A percentile compares a stretch with the other conserved stretches of the same genome.
Evolutionary conservation across 2,329 filamentous ascomycete genomes (phyloP).

Genomic region (Cercospora sp.): DNA sequence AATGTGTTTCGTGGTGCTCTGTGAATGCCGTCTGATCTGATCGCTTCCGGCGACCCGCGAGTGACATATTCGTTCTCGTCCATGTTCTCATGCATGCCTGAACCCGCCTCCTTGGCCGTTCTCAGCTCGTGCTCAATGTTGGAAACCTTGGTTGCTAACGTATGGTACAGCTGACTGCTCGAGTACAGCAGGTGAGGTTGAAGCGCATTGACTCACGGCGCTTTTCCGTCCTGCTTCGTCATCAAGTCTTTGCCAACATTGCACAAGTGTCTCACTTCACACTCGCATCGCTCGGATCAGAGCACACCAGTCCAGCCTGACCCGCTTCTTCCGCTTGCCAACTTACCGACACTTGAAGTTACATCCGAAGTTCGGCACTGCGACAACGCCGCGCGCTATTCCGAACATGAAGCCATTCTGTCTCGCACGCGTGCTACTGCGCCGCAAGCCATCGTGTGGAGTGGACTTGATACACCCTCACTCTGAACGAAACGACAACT

Average conservation of each 20-base stretch:
- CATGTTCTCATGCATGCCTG: no score
- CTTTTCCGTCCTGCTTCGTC: not conserved
- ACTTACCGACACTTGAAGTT: not conserved
- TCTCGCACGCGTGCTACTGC: not conserved
- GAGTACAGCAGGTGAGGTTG: not conserved
- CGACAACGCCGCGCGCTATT: not conserved
- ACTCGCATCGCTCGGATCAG: not conserved
- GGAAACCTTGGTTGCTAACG: not conserved
- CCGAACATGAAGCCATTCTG: not conserved
- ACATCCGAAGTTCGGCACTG: not conserved
- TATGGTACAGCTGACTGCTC: not conserved
- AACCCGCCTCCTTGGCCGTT: not conserved
- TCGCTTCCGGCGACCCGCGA: not conserved
- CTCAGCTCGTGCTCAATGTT: not conserved
- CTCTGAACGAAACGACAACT: not conserved
- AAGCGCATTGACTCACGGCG: not conserved
- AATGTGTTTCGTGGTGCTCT: not conserved
- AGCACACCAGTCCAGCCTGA: not conserved
- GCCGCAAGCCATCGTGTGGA: not conserved
- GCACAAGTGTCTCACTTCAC: not conserved
- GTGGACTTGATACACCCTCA: not conserved
- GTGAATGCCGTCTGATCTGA: not conserved
- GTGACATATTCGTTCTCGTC: not conserved
- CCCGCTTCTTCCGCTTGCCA: not conserved
- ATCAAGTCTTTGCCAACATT: not conserved